phyloP scores from a whole-genome alignment of 164 flowering plant species.

The Amborella trichopoda region DNA sequence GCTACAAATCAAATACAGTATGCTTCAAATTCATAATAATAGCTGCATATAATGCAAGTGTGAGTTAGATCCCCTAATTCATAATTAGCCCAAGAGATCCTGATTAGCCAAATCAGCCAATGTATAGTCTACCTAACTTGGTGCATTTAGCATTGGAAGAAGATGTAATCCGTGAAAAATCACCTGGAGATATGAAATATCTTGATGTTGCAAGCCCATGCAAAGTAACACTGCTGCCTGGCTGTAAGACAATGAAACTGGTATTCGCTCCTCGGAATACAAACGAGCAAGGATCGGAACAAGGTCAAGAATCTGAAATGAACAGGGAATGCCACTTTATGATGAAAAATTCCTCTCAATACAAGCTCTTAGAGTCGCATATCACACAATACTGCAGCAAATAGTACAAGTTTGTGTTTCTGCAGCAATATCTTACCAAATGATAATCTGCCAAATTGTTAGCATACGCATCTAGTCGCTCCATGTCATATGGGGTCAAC shows the following conservation, averaged over 20 bases:
- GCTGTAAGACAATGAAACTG: constrained; percentile 50
- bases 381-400: no score
- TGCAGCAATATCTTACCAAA: constrained; percentile 52
- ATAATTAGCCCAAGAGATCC: no score
- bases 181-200: constrained; percentile 61
- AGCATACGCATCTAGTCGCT: constrained; percentile 59
- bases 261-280: constrained; percentile 64
- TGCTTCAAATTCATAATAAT: no score
- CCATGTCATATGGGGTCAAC: constrained; percentile 54
- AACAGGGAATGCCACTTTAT: no score
- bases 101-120: no score
- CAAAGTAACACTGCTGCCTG: constrained; percentile 78
- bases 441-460: constrained; percentile 52
- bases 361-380: no score
- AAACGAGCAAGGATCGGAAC: constrained; percentile 40
- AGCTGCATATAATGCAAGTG: no score
- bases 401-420: no score
- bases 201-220: constrained; percentile 62
- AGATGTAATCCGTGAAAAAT: constrained; percentile 2
- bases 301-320: constrained; percentile 52
- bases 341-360: no score
- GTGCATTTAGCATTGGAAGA: not conserved
- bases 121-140: not conserved
- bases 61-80: no score
- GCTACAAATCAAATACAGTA: no score